Conservation (phyloP, 192 early-diverging fungal genomes). For the Fimicolochytrium jonesii region DNA sequence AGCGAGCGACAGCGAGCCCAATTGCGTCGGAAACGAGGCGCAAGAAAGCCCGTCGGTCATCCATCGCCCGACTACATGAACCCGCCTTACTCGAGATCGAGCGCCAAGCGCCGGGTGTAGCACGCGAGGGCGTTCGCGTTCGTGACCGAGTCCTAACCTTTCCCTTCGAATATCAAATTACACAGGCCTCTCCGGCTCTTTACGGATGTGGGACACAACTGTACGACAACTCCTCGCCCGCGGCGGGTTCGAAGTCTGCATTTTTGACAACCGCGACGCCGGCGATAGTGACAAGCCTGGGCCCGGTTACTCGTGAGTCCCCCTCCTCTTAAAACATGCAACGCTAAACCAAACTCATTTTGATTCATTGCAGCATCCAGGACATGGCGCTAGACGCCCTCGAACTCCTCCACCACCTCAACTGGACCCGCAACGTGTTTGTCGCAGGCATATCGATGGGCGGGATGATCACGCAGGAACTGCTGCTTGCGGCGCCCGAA, state of each 20-base stretch:
- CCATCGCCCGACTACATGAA: too few relatives aligned
- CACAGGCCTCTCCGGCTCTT: conserved; percentile 22
- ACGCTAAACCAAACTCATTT: too few relatives aligned
- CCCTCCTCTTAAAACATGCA: too few relatives aligned
- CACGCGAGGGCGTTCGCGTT: too few relatives aligned
- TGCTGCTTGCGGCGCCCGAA: conserved; percentile 54
- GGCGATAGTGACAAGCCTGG: conserved; percentile 49
- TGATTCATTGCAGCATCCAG: conserved; percentile 47
- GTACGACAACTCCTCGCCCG: conserved; percentile 62
- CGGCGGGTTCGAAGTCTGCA: conserved; percentile 59
- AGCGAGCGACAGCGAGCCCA: too few relatives aligned
- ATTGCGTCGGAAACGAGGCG: too few relatives aligned
- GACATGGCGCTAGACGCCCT: conserved; percentile 74
- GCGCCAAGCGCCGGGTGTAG: too few relatives aligned
- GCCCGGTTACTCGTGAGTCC: conserved; percentile 49
- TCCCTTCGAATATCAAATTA: too few relatives aligned
- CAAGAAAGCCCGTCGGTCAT: too few relatives aligned
- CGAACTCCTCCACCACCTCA: conserved; percentile 63
- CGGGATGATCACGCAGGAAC: conserved; percentile 75
- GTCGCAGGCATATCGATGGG: conserved; percentile 73
- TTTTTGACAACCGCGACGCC: conserved; percentile 83
- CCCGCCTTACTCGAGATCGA: too few relatives aligned
- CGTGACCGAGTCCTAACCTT: too few relatives aligned
- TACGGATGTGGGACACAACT: conserved; percentile 52
- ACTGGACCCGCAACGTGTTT: conserved; percentile 67